Percentiles rank a stretch among this genome's conserved stretches.
Evolutionary conservation across 78 protist genomes (phyloP).

Genomic region (Paulinella micropora): DNA sequence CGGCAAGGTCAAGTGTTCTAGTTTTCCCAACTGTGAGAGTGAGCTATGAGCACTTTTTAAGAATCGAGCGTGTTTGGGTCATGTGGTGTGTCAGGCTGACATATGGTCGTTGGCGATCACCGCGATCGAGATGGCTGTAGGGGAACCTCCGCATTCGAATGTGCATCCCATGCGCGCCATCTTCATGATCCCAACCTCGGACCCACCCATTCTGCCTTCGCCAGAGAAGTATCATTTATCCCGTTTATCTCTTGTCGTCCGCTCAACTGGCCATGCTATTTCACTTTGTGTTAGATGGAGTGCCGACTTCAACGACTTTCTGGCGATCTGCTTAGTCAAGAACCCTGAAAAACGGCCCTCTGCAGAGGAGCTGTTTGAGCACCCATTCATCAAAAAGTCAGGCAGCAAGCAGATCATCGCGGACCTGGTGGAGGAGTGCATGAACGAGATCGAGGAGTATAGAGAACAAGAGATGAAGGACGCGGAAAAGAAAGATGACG

Average conservation of each 20-base stretch:
- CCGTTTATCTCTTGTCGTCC: too few species aligned
- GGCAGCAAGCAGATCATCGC: neutral
- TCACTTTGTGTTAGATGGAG: too few species aligned
- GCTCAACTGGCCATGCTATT: too few species aligned
- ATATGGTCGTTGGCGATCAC: slow-evolving; percentile 98
- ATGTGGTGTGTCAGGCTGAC: too few species aligned
- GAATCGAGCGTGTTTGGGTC: too few species aligned
- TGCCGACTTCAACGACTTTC: slow-evolving; percentile 61
- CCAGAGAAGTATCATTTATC: neutral
- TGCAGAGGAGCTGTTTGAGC: neutral
- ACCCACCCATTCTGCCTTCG: neutral
- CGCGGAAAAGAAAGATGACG: too few species aligned
- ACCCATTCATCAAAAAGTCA: slow-evolving; percentile 1
- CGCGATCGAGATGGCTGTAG: slow-evolving; percentile 87
- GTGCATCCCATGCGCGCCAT: slow-evolving; percentile 78
- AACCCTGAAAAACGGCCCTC: slow-evolving; percentile 38
- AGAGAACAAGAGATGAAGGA: neutral
- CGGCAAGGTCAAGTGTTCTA: too few species aligned
- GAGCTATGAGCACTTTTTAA: slow-evolving; percentile 13
- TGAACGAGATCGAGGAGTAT: slow-evolving; percentile 2
- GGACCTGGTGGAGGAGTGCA: neutral
- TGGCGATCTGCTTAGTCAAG: slow-evolving; percentile 65
- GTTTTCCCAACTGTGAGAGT: too few species aligned
- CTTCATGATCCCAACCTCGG: slow-evolving; percentile 65
- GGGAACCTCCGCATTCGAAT: slow-evolving; percentile 82